Base-by-base conservation (phyloP, 495 filamentous ascomycete genomes). In the Stereocaulon alpinum region DNA sequence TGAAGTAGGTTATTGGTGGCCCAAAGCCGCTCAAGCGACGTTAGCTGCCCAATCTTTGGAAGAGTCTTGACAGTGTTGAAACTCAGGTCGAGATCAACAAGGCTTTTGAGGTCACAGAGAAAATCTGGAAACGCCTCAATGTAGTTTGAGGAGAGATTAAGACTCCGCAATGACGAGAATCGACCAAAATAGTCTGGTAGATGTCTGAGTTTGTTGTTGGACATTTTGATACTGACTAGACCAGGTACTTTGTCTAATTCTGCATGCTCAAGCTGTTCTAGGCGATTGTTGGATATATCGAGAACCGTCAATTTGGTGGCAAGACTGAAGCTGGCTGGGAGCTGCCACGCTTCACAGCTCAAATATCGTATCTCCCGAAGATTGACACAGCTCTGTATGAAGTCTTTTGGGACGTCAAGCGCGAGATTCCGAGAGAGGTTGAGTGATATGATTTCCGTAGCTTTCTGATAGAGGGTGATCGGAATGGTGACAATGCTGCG, bases 61-160 rank as follows among this genome's bases (percentile, higher is more conserved):
- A 97, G 72, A 60, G 67, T 77, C 43, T 80, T 76, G 53, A 99
- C 96, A 15, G 82, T 79, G 66, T 99, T 99, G 79, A 99, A 99
- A 67, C 91, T 96, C 67, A 99, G 82, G 64, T 99, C 94, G 17
- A 99, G 82, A 67, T 99, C 92, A 37, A 95, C 87, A 30, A 99
- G 74, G 37, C 84, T 87, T 64, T 82, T 84, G 24, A 99, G 70
- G 12, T 88, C 77, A 70, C 89, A 91, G 40, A 97, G 76, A 66
- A 91, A 92, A 24, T 82, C 75, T 0, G 93, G 93, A 62, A 99
- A 95, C 48, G 80, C 79, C 34, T 86, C 82, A 42, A 99, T 80
- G 55, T 85, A 88, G 67, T 99, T 99, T 2, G 92, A 97, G 2
- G 91, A 94, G 49, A 99, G 74, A 66, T 92, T 93, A 56, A 99